Base-by-base conservation (phyloP, 306 rosid genomes). In the Prunus mume region DNA sequence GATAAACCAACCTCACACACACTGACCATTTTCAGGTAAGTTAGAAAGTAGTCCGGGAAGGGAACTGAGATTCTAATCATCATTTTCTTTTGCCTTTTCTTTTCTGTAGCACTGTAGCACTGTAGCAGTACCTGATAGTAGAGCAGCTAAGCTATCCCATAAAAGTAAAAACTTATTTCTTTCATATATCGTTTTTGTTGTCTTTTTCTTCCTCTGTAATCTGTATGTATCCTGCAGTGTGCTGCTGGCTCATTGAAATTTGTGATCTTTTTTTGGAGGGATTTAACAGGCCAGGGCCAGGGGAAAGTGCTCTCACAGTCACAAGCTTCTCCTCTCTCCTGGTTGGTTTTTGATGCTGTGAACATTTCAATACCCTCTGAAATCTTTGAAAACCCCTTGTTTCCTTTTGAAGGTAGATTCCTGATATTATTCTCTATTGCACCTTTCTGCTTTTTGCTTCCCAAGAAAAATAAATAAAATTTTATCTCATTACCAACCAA, bases 361-460 rank as follows among this genome's bases (percentile, higher is more conserved):
- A 38, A 2, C 43, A 38, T 6, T 38, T 38, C 43, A 38, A 38
- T 38, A 6, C 43, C 43, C 43, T 6, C 71, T 83, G 83, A 68
- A 74, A 32, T n/a, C 46, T 64, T 80, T 79, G 22, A 49, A 81
- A 70, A 84, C 60, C 73, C 46, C 73, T 76, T 55, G 20, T n/a
- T n/a, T 55, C 43, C 9, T 38, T 38, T 38, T 38, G 43, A 38
- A 91, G 93, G 89, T 82, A 89, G 89, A 86, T 93, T 89, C 96
- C 89, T 88, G 86, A 81, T 85, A 82, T 86, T 88, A 83, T 91
- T 87, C 87, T 88, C 89, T 83, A 86, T 64, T 72, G 19, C 76
- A 79, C 80, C 89, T 88, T 81, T 85, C 86, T 87, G 84, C 77
- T 64, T 90, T 87, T 83, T 88, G 68, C 85, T 88, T 90, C 88